Conservation (phyloP, 2,329 filamentous ascomycete genomes). For the Trichoderma breve region DNA sequence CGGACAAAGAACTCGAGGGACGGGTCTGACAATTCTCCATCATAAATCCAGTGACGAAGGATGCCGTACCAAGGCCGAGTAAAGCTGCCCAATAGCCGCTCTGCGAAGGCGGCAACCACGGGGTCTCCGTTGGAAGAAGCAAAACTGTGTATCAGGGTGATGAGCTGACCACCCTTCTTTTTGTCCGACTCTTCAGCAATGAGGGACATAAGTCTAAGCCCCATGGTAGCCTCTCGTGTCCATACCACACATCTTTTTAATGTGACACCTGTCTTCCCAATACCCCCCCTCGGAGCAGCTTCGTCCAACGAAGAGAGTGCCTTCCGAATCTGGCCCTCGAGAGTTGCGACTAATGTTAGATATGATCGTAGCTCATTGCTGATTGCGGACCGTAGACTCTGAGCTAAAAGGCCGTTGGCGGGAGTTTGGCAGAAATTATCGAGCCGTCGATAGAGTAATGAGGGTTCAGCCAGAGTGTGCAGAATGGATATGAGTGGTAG, state of each 20-base stretch:
- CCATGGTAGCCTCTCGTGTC: slow-evolving; percentile 97
- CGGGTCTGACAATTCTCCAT: slow-evolving; percentile 95
- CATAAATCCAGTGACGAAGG: slow-evolving; percentile 94
- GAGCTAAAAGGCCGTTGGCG: slow-evolving; percentile 80
- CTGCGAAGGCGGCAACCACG: slow-evolving; percentile 89
- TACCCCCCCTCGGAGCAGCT: slow-evolving; percentile 62
- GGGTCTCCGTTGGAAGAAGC: slow-evolving; percentile 93
- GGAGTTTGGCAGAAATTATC: slow-evolving; percentile 78
- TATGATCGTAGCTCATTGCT: slow-evolving; percentile 84
- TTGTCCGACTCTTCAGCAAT: slow-evolving; percentile 89
- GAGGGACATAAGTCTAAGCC: slow-evolving; percentile 84
- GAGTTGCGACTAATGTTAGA: slow-evolving; percentile 81
- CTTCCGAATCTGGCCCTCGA: slow-evolving; percentile 87
- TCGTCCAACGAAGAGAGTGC: slow-evolving; percentile 75
- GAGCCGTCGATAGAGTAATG: slow-evolving; percentile 81
- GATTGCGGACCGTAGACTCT: slow-evolving; percentile 87
- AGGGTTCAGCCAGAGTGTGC: slow-evolving; percentile 88
- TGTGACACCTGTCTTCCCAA: slow-evolving; percentile 86
- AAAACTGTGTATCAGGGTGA: slow-evolving; percentile 89
- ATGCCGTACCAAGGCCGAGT: slow-evolving; percentile 97
- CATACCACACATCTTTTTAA: slow-evolving; percentile 94
- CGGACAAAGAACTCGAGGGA: slow-evolving; percentile 94
- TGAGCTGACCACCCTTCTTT: slow-evolving; percentile 83
- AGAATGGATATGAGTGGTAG: slow-evolving; percentile 82
- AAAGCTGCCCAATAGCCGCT: slow-evolving; percentile 80